These are phyloP conservation scores for Fusarium sp. DNA, from an alignment of 2,329 filamentous ascomycete species.

Conservation along the genomic window DNA sequence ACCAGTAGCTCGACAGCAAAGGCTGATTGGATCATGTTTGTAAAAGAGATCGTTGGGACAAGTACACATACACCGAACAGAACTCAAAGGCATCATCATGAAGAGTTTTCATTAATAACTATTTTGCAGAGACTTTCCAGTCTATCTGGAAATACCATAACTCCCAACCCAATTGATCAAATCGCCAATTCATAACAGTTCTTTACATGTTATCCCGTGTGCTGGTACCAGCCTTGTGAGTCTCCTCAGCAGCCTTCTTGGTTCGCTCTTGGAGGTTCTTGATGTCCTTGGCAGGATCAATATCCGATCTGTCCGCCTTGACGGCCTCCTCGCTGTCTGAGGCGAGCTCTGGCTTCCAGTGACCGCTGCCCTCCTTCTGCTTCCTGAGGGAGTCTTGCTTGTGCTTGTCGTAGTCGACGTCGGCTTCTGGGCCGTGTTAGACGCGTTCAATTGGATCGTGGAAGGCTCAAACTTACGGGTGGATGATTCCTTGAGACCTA, in stretches of 20 bases:
- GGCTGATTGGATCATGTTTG: background rate
- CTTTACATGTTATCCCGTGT: conserved; percentile 54
- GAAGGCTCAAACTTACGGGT: conserved; percentile 41
- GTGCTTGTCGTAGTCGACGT: conserved; percentile 61
- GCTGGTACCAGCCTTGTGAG: conserved; percentile 57
- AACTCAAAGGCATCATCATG: background rate
- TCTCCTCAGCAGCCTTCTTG: conserved; percentile 59
- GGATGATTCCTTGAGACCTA: conserved; percentile 50
- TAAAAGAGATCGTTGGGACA: background rate
- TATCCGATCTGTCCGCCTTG: conserved; percentile 65
- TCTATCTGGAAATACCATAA: conserved; percentile 13
- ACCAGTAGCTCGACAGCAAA: background rate
- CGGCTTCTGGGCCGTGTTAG: conserved; percentile 42
- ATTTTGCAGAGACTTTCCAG: conserved; percentile 5
- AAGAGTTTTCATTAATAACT: conserved; percentile 21
- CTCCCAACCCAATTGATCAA: conserved; percentile 10
- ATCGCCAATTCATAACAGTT: background rate
- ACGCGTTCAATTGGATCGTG: background rate
- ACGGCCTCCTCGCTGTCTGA: conserved; percentile 82
- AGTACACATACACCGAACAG: background rate
- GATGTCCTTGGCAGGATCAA: conserved; percentile 50
- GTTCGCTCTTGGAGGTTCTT: conserved; percentile 66
- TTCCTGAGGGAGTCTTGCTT: conserved; percentile 70
- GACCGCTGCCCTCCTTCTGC: conserved; percentile 71
- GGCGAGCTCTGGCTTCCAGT: conserved; percentile 82